Evolutionary conservation across 257 asterid genomes (phyloP), one percentile per base, ranked within the genome.

Genomic region (Lantana camara): DNA sequence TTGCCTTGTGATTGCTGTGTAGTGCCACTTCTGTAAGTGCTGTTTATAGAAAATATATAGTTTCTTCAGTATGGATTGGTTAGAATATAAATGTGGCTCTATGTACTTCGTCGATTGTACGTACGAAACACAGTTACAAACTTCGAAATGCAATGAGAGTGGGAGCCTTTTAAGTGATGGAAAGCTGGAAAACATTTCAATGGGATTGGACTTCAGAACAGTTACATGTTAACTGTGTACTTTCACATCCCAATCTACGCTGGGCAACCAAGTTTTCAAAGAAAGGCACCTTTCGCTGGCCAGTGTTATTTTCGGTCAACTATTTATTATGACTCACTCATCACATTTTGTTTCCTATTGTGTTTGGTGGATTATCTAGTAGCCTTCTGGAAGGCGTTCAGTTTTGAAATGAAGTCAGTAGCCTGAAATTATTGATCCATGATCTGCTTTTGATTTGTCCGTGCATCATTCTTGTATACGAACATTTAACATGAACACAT

Each of bases 121-220:
- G 27, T 32, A 10, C 1, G 7, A 32, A 48, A 13, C 2, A 14
- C 37, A 44, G n/a, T 56, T 4, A 24, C 44, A 7, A 21, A 46
- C 9, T 49, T 35, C 17, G 73, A 1, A 6, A 21, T 3, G 24
- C 1, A 45, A 35, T 34, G 46, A 34, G 6, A 32, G 51, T 34
- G 22, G 27, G 22, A 20, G 69, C 35, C 27, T 41, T 40, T 20
- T 52, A 52, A 41, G 71, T 40, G 63, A 11, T 44, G 51, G 65
- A 35, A 35, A 21, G 35, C 35, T 3, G 38, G n/a, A n/a, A 30
- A 67, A 47, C 13, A 57, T n/a, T 61, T 42, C 42, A 14, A 13
- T 47, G 21, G 32, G 35, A 22, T 3, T 42, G 38, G 44, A 14
- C 2, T 50, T 15, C 5, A 29, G 7, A 11, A 48, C 27, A 9